Percentiles rank a stretch among this genome's conserved stretches.
Conservation (phyloP, 2,329 filamentous ascomycete genomes). For the Beauveria sp. region DNA sequence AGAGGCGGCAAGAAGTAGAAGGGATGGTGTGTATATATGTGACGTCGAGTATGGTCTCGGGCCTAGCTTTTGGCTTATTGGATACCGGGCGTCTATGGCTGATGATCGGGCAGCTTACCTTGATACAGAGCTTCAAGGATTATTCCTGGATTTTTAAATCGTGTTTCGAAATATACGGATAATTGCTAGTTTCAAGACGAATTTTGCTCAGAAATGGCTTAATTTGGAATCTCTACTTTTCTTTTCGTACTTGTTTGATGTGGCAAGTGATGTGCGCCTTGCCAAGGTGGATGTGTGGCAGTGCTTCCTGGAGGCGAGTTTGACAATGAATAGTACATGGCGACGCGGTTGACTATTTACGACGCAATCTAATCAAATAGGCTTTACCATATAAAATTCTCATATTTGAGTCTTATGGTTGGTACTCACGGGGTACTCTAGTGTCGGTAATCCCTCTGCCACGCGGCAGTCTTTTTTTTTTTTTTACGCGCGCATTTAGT, state of each 20-base stretch:
- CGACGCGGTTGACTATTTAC: no score
- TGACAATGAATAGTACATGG: background rate
- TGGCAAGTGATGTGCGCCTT: background rate
- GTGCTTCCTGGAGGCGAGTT: background rate
- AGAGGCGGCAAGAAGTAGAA: background rate
- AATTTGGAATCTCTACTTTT: background rate
- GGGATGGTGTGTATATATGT: background rate
- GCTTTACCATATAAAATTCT: no score
- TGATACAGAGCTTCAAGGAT: constrained; percentile 1
- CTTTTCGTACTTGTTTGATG: background rate
- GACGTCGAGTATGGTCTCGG: background rate
- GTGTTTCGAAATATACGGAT: background rate
- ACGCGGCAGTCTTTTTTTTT: background rate
- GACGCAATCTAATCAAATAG: background rate
- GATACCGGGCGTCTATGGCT: background rate
- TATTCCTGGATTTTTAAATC: background rate
- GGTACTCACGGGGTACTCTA: no score
- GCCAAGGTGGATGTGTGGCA: background rate
- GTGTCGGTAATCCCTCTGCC: no score
- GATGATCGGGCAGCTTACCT: background rate
- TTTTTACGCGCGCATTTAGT: no score
- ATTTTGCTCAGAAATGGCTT: background rate
- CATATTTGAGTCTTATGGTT: no score
- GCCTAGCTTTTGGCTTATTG: background rate
- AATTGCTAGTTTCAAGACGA: background rate